phyloP scores from a whole-genome alignment of 1,284 basidiomycete species.

The Caloboletus inedulis region DNA sequence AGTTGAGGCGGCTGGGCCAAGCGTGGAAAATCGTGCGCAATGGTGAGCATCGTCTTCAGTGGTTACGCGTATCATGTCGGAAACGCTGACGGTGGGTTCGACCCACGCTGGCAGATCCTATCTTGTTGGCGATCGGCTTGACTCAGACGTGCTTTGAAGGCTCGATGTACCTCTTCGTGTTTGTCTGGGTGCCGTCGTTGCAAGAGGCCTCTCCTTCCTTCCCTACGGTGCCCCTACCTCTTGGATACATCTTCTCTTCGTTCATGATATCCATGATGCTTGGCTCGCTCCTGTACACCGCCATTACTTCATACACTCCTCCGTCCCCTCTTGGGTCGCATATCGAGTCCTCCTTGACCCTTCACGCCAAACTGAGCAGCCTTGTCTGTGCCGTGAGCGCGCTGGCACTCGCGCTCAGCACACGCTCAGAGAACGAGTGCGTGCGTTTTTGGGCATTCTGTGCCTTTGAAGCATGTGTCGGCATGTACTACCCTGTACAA shows the following conservation, averaged over 20 bases:
- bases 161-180: slow-evolving; percentile 80
- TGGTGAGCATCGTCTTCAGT: slow-evolving; percentile 38
- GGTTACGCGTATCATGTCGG: neutral
- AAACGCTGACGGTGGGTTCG: neutral
- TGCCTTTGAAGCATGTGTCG: slow-evolving; percentile 70
- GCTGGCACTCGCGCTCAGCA: slow-evolving; percentile 52
- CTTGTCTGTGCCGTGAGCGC: slow-evolving; percentile 58
- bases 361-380: slow-evolving; percentile 67
- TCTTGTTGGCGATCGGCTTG: slow-evolving; percentile 64
- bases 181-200: slow-evolving; percentile 73
- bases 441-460: slow-evolving; percentile 72
- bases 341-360: slow-evolving; percentile 43
- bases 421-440: slow-evolving; percentile 46
- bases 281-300: slow-evolving; percentile 66
- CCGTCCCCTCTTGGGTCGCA: slow-evolving; percentile 25
- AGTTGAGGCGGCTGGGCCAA: slow-evolving; percentile 50
- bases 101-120: slow-evolving; percentile 40
- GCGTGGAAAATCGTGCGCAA: slow-evolving; percentile 57
- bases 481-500: slow-evolving; percentile 75
- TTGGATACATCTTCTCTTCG: slow-evolving; percentile 73
- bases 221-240: slow-evolving; percentile 43
- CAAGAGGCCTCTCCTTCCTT: slow-evolving; percentile 51
- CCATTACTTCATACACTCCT: slow-evolving; percentile 42
- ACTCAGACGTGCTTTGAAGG: slow-evolving; percentile 78
- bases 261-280: slow-evolving; percentile 82